phyloP scores from a whole-genome alignment of 1,284 basidiomycete species.

The Volvariella surrecta region DNA sequence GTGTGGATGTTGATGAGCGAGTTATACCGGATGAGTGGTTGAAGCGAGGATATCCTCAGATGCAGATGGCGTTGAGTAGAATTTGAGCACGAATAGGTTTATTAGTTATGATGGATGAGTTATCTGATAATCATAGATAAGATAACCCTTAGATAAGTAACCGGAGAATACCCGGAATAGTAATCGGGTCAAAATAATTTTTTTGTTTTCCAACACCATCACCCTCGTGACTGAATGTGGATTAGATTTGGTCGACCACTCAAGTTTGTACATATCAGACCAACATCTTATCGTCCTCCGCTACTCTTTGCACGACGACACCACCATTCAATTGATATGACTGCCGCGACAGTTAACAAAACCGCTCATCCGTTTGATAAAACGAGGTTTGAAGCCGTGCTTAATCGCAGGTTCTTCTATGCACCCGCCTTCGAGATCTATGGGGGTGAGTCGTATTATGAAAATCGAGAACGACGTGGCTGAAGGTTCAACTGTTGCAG shows the following conservation, averaged over 20 bases:
- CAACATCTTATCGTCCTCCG: conserved; percentile 20
- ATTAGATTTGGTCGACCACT: conserved; percentile 16
- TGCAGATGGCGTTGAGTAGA: conserved; percentile 28
- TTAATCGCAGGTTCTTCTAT: conserved; percentile 95
- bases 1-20: conserved; percentile 25
- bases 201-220: too few species aligned
- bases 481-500: conserved; percentile 28
- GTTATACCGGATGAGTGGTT: conserved; percentile 49
- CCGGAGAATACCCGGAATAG: neutral
- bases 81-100: neutral
- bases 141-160: too few species aligned
- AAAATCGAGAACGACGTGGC: too few species aligned
- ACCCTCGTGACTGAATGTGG: conserved; percentile 16
- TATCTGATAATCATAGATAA: too few species aligned
- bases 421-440: conserved; percentile 99
- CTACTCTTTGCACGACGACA: conserved; percentile 15
- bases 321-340: conserved; percentile 20
- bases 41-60: conserved; percentile 31
- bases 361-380: conserved; percentile 89
- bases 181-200: neutral
- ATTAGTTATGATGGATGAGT: too few species aligned
- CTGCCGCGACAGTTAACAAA: conserved; percentile 57
- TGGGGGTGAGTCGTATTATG: conserved; percentile 51
- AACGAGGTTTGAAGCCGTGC: conserved; percentile 75
- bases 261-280: conserved; percentile 13